Conservation (phyloP, 2,329 filamentous ascomycete genomes). For the Didymella sp. region DNA sequence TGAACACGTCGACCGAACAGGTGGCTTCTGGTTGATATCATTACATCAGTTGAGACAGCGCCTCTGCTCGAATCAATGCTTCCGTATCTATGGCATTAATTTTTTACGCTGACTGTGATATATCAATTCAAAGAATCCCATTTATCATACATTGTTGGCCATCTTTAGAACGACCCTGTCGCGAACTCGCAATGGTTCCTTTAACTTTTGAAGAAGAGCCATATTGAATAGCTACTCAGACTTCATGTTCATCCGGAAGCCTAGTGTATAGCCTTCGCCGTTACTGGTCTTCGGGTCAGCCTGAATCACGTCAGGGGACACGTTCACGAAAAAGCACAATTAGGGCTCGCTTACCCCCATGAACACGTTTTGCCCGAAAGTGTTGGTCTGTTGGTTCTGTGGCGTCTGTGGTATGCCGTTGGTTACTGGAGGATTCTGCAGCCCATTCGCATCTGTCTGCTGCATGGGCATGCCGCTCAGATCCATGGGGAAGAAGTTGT, state of each 20-base stretch:
- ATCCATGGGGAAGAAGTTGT: slow-evolving; percentile 56
- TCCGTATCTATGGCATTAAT: background rate
- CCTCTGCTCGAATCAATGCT: too few relatives aligned
- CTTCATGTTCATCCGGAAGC: slow-evolving; percentile 36
- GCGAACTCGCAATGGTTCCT: background rate
- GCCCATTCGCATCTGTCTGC: slow-evolving; percentile 36
- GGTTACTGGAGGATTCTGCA: slow-evolving; percentile 26
- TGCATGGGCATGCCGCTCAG: slow-evolving; percentile 44
- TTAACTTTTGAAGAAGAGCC: background rate
- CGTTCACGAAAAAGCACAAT: background rate
- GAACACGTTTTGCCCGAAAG: slow-evolving; percentile 47
- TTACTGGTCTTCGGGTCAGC: slow-evolving; percentile 36
- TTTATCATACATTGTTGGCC: background rate
- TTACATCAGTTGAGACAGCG: too few relatives aligned
- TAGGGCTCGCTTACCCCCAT: slow-evolving; percentile 47
- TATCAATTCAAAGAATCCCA: background rate
- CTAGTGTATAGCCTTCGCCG: slow-evolving; percentile 38
- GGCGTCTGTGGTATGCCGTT: slow-evolving; percentile 29
- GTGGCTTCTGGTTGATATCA: background rate
- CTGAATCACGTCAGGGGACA: slow-evolving; percentile 24
- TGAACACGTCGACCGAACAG: background rate
- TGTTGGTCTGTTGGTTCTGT: slow-evolving; percentile 35
- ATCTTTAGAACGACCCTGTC: background rate
- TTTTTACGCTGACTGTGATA: background rate
- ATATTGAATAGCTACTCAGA: background rate